phyloP scores from a whole-genome alignment of 176 grass and related monocot genomes.

The Juncus effusus region DNA sequence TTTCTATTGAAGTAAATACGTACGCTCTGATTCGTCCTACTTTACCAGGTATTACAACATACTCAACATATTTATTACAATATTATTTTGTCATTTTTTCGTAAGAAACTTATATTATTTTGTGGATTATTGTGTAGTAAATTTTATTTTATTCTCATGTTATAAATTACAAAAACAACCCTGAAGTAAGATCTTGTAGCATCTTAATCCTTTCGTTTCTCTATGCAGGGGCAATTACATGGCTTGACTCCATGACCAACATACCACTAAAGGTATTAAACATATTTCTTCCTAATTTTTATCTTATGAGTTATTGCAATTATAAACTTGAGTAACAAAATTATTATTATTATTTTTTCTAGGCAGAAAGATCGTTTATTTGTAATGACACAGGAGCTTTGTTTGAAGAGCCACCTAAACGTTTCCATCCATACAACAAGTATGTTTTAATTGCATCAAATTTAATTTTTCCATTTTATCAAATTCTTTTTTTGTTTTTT shows the following conservation, averaged over 20 bases:
- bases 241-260: conserved; percentile 95
- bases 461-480: too few species aligned
- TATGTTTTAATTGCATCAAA: conserved; percentile 28
- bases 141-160: neutral
- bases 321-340: conserved; percentile 1
- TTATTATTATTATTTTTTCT: conserved; percentile 23
- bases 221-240: conserved; percentile 58
- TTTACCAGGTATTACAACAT: conserved; percentile 46
- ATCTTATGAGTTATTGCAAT: neutral
- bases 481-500: conserved; percentile 22
- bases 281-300: conserved; percentile 13
- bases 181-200: neutral
- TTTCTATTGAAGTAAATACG: conserved; percentile 91
- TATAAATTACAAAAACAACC: conserved; percentile 3
- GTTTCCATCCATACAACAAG: conserved; percentile 87
- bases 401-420: conserved; percentile 48
- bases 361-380: conserved; percentile 84
- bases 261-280: conserved; percentile 74
- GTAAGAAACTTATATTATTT: neutral
- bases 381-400: conserved; percentile 85
- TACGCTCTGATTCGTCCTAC: conserved; percentile 78
- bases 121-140: conserved; percentile 1
- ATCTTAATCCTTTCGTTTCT: conserved; percentile 6
- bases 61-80: conserved; percentile 19
- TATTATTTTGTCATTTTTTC: conserved; percentile 4